Evolutionary conservation across 805 yeast genomes (phyloP).

Genomic region (Candida morakotiae): DNA sequence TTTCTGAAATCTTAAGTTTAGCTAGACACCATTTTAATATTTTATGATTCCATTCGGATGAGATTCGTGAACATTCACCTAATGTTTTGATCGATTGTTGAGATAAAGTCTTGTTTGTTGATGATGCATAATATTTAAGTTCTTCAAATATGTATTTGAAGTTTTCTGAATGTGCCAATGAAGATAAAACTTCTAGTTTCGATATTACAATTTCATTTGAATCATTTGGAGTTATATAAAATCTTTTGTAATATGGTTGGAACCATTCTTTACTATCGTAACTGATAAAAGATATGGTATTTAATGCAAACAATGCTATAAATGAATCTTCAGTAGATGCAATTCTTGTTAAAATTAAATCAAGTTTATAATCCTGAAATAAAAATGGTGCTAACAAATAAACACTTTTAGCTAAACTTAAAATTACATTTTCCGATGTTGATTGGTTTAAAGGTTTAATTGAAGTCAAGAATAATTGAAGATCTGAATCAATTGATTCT

Average conservation of each 20-base stretch:
- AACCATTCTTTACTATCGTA: constrained; percentile 29
- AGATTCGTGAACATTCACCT: constrained; percentile 53
- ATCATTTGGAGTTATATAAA: constrained; percentile 59
- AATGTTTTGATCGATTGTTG: constrained; percentile 56
- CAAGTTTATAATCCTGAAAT: constrained; percentile 46
- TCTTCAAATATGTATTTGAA: constrained; percentile 54
- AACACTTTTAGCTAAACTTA: constrained; percentile 57
- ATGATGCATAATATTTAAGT: constrained; percentile 48
- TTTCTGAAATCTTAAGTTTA: constrained; percentile 35
- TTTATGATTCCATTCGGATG: constrained; percentile 45
- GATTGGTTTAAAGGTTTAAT: constrained; percentile 46
- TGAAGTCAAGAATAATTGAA: constrained; percentile 48
- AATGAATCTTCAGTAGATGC: constrained; percentile 20
- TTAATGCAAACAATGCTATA: constrained; percentile 34
- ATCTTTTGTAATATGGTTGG: constrained; percentile 36
- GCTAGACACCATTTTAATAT: constrained; percentile 63
- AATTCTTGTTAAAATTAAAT: constrained; percentile 46
- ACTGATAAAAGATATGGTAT: constrained; percentile 41
- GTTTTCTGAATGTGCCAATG: constrained; percentile 51
- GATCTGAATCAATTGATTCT: constrained; percentile 50
- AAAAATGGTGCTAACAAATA: constrained; percentile 53
- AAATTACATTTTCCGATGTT: constrained; percentile 54
- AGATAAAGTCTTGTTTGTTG: constrained; percentile 18
- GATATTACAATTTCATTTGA: constrained; percentile 35
- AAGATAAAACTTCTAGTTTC: constrained; percentile 61